Base-by-base conservation (phyloP, 148 eudicot genomes). In the Chenopodium berlandieri region DNA sequence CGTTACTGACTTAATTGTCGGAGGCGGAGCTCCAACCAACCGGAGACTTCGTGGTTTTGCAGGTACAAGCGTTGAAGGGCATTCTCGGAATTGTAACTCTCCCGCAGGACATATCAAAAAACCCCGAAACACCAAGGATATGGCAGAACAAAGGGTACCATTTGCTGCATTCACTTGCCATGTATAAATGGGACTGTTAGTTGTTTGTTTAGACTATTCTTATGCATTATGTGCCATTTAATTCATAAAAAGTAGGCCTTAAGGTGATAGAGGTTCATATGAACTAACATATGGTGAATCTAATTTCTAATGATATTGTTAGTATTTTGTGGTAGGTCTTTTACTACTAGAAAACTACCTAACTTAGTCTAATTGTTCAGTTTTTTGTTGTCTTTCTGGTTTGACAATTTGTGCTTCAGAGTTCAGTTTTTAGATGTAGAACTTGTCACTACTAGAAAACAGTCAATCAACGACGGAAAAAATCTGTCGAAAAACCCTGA, bases 111-210 rank as follows among this genome's bases (percentile, higher is more conserved):
- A 23, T 23, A 23, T 23, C 25, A 23, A 23, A 23, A 23, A 23
- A 23, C 25, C 25, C 25, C 25, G 25, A 23, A 23, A 23, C 25
- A 23, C 99, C 66, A 96, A 96, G 84, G 97, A 91, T 81, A 90
- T 91, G 80, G 95, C 98, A 9, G 89, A 91, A 82, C 84, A 82
- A 31, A 94, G 92, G 99, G 99, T 96, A 89, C 4, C 63, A 47
- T 78, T 11, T 73, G 25, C 31, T 66, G 71, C 20, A 78, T 73
- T 40, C 4, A 23, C 1, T 50, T 83, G 48, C 52, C 60, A 27
- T 44, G 20, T 44, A 30, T 5, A 17, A 14, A 62, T 78, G 50
- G 25, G 77, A 63, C 11, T 73, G 16, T 23, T 64, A 54, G 65
- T 23, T 16, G 81, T 77, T 37, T 58, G 14, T 83, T 47, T 9